phyloP scores from a whole-genome alignment of 2,329 filamentous ascomycete species.

The Furcasterigmium furcatum region DNA sequence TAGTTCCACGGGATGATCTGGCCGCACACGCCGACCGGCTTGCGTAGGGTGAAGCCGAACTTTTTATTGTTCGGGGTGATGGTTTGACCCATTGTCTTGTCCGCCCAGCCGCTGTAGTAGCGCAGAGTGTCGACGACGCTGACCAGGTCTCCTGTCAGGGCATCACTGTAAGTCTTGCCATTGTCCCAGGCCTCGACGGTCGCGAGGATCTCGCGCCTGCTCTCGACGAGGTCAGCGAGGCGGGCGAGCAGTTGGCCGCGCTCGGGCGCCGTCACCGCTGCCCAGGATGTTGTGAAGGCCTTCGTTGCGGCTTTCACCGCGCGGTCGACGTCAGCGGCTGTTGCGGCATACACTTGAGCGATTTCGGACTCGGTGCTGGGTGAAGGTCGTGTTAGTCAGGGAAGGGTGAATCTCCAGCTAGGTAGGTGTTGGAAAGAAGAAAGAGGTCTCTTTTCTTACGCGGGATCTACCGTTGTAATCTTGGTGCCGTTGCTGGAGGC shows the following conservation, averaged over 20 bases:
- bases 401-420: neutral
- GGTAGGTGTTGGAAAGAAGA: neutral
- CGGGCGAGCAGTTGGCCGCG: conserved; percentile 61
- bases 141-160: conserved; percentile 56
- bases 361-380: conserved; percentile 4
- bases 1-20: conserved; percentile 62
- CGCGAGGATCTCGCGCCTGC: conserved; percentile 41
- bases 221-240: conserved; percentile 60
- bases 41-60: conserved; percentile 67
- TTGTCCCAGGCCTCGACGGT: conserved; percentile 12
- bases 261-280: conserved; percentile 52
- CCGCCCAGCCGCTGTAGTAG: conserved; percentile 72
- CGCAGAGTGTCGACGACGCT: conserved; percentile 38
- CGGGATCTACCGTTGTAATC: conserved; percentile 4
- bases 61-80: conserved; percentile 66
- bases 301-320: conserved; percentile 61
- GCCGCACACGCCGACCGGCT: conserved; percentile 71
- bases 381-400: neutral
- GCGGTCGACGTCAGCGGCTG: conserved; percentile 55
- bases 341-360: conserved; percentile 3
- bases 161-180: conserved; percentile 62
- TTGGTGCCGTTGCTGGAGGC: conserved; percentile 2
- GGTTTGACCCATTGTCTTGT: conserved; percentile 70
- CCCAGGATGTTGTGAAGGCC: conserved; percentile 63
- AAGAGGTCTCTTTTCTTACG: too few relatives aligned